Base-by-base conservation (phyloP, 495 filamentous ascomycete genomes). In the Oidiodendron maius region DNA sequence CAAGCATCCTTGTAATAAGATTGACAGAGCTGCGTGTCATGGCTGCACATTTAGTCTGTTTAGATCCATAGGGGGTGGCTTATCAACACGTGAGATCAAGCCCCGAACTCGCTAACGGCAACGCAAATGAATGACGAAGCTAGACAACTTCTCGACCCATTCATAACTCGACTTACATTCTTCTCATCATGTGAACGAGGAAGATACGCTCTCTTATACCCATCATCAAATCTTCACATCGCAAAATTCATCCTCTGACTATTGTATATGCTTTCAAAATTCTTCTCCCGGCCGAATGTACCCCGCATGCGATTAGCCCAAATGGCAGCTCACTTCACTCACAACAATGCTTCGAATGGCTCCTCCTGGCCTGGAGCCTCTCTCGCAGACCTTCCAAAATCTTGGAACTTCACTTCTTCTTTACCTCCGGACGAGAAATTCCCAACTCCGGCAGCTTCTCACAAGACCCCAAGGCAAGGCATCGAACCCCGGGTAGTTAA, bases 401-500 rank as follows among this genome's bases (percentile, higher is more conserved):
- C 89, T 35, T 88, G 85, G 72, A 74, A 71, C 46, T 96, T 96
- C 68, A 96, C 87, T 3, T 80, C 77, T 4, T 83, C 77, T 22
- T 76, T 95, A 11, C 85, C 88, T 10, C 64, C 89, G 11, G 93
- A 98, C 63, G 71, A 83, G 21, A 64, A 74, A 11, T 96, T 89
- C 64, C 82, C 87, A 15, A 93, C 89, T 0, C 89, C 93, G 1
- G 76, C 80, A 17, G 70, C 69, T 38, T 95, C 91, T 3, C 86
- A 94, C 61, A 76, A 81, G 42, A 87, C 90, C 1, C 83, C 86
- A 2, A 80, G 90, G 53, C 70, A 82, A 30, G 66, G 81, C 13
- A 79, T 97, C 34, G 81, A 82, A 1, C 91, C 93, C 4, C 84
- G 90, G 18, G 73, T 86, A 62, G 93, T 98, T 39, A 87, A 86